These are phyloP conservation scores for Ascomycota sp. DNA, from an alignment of 2,329 filamentous ascomycete genomes.

Conservation along the genomic window DNA sequence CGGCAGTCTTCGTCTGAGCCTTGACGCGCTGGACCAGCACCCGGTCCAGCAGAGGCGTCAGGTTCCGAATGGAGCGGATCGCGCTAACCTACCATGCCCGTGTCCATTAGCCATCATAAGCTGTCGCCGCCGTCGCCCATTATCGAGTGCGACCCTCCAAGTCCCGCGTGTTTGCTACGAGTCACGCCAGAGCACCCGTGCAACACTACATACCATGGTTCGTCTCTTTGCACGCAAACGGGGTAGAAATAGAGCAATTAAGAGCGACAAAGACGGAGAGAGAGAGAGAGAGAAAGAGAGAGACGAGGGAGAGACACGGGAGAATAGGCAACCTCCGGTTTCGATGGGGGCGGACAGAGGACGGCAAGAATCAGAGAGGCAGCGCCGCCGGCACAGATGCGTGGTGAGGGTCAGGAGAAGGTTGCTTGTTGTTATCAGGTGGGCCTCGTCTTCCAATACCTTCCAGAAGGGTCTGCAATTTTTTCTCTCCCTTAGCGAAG, in stretches of 20 bases:
- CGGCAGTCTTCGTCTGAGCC: slow-evolving; percentile 87
- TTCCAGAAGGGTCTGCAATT: slow-evolving; percentile 19
- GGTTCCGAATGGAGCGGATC: slow-evolving; percentile 86
- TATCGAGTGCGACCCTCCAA: too few species aligned
- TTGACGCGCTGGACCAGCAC: slow-evolving; percentile 96
- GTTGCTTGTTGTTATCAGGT: not conserved
- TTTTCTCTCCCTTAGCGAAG: slow-evolving; percentile 8
- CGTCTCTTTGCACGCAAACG: too few species aligned
- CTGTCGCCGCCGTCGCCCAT: too few species aligned
- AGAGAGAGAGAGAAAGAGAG: not conserved
- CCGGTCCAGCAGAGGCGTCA: slow-evolving; percentile 90
- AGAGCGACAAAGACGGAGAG: not conserved
- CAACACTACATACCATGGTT: too few species aligned
- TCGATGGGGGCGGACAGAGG: too few species aligned
- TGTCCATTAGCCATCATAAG: not conserved
- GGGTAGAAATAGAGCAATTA: too few species aligned
- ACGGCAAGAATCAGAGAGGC: too few species aligned
- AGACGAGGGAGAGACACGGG: not conserved
- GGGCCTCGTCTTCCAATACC: slow-evolving; percentile 19
- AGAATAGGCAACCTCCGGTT: too few species aligned
- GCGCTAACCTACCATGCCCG: slow-evolving; percentile 37
- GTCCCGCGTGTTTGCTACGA: too few species aligned
- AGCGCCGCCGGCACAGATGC: too few species aligned
- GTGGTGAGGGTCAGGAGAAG: not conserved
- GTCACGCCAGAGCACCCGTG: too few species aligned